A percentile compares a stretch with the other conserved stretches of the same genome.
These are phyloP conservation scores for Boletus tomentosulus DNA, from an alignment of 768 basidiomycete species.

Conservation along the genomic window DNA sequence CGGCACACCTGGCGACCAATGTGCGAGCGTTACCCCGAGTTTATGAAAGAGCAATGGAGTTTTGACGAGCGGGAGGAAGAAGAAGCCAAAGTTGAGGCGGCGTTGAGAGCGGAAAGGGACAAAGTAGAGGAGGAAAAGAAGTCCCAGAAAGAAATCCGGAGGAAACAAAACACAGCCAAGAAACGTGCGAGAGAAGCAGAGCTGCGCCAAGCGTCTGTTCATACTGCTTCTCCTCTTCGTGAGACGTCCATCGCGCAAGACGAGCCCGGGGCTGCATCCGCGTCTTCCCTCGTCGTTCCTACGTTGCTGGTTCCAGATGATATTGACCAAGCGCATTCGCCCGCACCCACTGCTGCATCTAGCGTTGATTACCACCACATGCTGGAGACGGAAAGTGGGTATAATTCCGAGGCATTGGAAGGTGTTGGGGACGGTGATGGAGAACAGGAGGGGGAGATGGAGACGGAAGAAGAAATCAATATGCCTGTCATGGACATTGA, in stretches of 20 bases:
- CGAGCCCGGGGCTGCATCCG: conserved; percentile 14
- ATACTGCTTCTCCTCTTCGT: conserved; percentile 24
- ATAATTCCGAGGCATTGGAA: conserved; percentile 47
- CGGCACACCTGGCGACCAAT: conserved; percentile 69
- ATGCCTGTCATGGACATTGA: conserved; percentile 29
- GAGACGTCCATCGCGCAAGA: conserved; percentile 32
- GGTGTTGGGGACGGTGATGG: conserved; percentile 25
- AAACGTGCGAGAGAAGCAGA: conserved; percentile 43
- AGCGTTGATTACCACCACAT: conserved; percentile 38
- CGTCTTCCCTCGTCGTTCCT: conserved; percentile 25
- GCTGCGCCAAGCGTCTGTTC: conserved; percentile 19
- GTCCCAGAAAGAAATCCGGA: conserved; percentile 45
- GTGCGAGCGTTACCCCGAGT: conserved; percentile 82
- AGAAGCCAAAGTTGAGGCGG: conserved; percentile 47
- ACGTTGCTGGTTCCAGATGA: conserved; percentile 24
- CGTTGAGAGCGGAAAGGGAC: conserved; percentile 43
- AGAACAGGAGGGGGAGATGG: conserved; percentile 24
- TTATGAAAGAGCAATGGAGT: conserved; percentile 75
- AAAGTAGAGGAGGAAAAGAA: conserved; percentile 34
- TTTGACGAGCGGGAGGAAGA: conserved; percentile 76
- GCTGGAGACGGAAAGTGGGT: conserved; percentile 50
- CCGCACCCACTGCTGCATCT: conserved; percentile 49
- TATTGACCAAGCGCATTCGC: conserved; percentile 40
- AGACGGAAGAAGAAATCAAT: conserved; percentile 23
- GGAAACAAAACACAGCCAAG: conserved; percentile 49